Conservation (phyloP, 768 basidiomycete genomes). For the Mrakia hoshinonis region DNA sequence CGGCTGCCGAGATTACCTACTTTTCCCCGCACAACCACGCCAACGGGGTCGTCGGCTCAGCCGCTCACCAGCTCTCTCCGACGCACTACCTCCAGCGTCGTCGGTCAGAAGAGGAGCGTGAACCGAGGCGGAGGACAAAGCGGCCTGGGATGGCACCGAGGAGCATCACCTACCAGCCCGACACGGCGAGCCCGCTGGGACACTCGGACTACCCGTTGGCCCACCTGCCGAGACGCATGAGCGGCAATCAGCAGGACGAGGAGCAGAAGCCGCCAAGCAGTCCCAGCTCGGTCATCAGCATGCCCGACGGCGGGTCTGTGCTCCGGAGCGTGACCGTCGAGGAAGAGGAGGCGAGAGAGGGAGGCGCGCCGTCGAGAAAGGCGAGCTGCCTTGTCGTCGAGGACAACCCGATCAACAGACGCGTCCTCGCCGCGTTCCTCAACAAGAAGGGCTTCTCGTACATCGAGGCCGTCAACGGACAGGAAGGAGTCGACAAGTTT, state of each 20-base stretch:
- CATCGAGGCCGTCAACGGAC: slow-evolving; percentile 72
- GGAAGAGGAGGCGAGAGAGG: slow-evolving; percentile 42
- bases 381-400: slow-evolving; percentile 10
- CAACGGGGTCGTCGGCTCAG: slow-evolving; percentile 2
- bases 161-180: slow-evolving; percentile 45
- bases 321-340: slow-evolving; percentile 58
- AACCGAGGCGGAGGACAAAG: slow-evolving; percentile 9
- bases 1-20: slow-evolving; percentile 7
- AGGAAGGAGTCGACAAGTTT: slow-evolving; percentile 71
- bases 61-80: slow-evolving; percentile 18
- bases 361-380: slow-evolving; percentile 31
- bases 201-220: slow-evolving; percentile 10
- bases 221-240: neutral
- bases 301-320: slow-evolving; percentile 52
- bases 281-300: slow-evolving; percentile 38
- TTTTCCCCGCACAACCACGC: neutral
- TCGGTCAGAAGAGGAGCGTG: slow-evolving; percentile 39
- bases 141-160: slow-evolving; percentile 50
- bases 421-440: slow-evolving; percentile 15
- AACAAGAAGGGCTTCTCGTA: slow-evolving; percentile 54
- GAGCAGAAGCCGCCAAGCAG: slow-evolving; percentile 35
- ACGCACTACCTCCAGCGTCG: slow-evolving; percentile 31
- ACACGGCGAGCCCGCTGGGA: slow-evolving; percentile 9
- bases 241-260: neutral
- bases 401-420: slow-evolving; percentile 75